These are phyloP conservation scores for Aspergillus wentii DNA, from an alignment of 495 filamentous ascomycete species.

Conservation along the genomic window DNA sequence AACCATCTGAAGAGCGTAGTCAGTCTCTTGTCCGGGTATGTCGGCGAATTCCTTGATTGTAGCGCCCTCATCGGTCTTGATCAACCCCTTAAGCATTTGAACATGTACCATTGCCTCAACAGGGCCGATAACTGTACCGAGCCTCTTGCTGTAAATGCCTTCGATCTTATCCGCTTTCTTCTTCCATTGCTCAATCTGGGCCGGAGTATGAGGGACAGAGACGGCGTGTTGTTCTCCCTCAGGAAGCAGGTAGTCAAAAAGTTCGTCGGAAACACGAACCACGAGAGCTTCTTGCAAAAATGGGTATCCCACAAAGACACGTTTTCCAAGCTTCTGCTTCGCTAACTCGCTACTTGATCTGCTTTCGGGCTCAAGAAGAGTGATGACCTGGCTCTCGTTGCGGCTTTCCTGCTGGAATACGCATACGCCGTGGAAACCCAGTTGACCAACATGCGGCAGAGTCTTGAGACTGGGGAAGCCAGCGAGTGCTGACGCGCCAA, in stretches of 20 bases:
- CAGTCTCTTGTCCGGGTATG: constrained; percentile 84
- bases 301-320: constrained; percentile 90
- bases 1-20: constrained; percentile 84
- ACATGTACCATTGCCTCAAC: constrained; percentile 90
- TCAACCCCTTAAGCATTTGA: constrained; percentile 84
- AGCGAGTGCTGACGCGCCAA: constrained; percentile 76
- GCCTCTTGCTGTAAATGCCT: constrained; percentile 77
- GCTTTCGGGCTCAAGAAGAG: constrained; percentile 66
- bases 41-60: constrained; percentile 89
- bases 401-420: constrained; percentile 97
- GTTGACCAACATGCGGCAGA: constrained; percentile 68
- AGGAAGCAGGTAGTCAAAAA: constrained; percentile 82
- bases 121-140: constrained; percentile 80
- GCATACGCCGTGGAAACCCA: constrained; percentile 87
- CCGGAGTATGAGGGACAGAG: constrained; percentile 64
- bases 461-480: constrained; percentile 89
- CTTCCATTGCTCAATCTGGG: constrained; percentile 75
- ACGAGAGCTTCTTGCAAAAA: constrained; percentile 94
- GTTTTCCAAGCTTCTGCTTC: constrained; percentile 73
- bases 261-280: constrained; percentile 81
- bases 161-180: constrained; percentile 84
- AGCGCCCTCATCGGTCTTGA: constrained; percentile 85
- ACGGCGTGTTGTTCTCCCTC: constrained; percentile 56
- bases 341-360: constrained; percentile 66
- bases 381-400: constrained; percentile 95